phyloP scores from a whole-genome alignment of 192 early-diverging fungal species.

The Umbelopsis ramanniana region DNA sequence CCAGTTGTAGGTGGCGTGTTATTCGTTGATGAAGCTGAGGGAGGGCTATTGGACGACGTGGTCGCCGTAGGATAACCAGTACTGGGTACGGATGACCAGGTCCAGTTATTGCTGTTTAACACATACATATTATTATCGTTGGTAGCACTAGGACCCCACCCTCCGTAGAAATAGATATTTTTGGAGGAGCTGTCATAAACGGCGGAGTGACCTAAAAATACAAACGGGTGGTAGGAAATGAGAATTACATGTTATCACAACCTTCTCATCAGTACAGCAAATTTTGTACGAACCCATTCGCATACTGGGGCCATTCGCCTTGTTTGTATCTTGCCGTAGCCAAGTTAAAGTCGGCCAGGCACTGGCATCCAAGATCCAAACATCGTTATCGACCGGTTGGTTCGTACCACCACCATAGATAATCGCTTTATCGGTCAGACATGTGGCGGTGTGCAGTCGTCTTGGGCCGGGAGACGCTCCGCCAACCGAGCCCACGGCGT shows the following conservation, averaged over 20 bases:
- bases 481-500: constrained; percentile 39
- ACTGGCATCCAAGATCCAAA: constrained; percentile 54
- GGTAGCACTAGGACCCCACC: constrained; percentile 50
- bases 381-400: constrained; percentile 49
- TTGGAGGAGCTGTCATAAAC: constrained; percentile 53
- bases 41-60: not conserved
- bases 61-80: constrained; percentile 17
- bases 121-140: constrained; percentile 69
- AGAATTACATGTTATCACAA: not conserved
- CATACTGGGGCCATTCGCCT: constrained; percentile 52
- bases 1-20: not conserved
- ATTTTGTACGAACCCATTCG: constrained; percentile 37
- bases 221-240: not conserved
- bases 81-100: constrained; percentile 59
- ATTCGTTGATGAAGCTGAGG: not conserved
- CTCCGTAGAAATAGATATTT: constrained; percentile 74
- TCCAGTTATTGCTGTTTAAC: constrained; percentile 61
- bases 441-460: constrained; percentile 68
- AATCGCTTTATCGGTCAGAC: constrained; percentile 67
- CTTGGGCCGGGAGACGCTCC: constrained; percentile 56
- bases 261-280: not conserved
- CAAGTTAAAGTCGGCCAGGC: constrained; percentile 35
- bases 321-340: constrained; percentile 41
- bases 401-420: constrained; percentile 68
- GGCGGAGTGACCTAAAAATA: constrained; percentile 67